These are phyloP conservation scores for Lithocarpus polystachyus DNA, from an alignment of 306 rosid species.

Conservation along the genomic window DNA sequence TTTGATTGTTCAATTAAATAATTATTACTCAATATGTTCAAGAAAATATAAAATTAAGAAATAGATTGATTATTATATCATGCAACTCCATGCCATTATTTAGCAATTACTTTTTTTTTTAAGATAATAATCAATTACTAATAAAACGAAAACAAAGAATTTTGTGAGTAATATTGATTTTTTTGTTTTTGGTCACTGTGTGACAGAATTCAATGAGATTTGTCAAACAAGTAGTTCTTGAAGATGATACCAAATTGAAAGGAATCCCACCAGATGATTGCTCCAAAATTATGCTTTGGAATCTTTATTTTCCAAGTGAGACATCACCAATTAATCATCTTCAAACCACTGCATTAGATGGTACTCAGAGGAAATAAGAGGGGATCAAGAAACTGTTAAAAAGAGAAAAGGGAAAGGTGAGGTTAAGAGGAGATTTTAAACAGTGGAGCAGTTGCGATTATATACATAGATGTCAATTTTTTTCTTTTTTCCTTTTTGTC, in stretches of 20 bases:
- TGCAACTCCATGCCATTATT: neutral
- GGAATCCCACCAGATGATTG: constrained; percentile 86
- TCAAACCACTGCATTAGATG: constrained; percentile 16
- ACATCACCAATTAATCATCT: constrained; percentile 31
- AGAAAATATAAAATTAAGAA: no score
- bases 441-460: neutral
- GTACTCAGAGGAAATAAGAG: constrained; percentile 6
- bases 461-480: neutral
- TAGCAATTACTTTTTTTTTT: no score
- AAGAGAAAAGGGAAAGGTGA: neutral
- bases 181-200: constrained; percentile 6
- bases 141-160: no score
- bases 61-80: neutral
- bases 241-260: constrained; percentile 76
- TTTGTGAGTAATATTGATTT: neutral
- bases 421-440: neutral
- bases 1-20: constrained; percentile 24
- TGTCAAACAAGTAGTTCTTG: constrained; percentile 92
- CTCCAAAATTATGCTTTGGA: constrained; percentile 86
- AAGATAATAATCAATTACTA: no score
- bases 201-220: constrained; percentile 77
- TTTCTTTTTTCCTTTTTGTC: neutral
- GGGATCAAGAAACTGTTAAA: neutral
- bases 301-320: constrained; percentile 38
- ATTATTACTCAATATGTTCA: neutral